Percentiles rank a stretch among this genome's conserved stretches.
These are phyloP conservation scores for Citrus maxima DNA, from an alignment of 345 rosid species.

Conservation along the genomic window DNA sequence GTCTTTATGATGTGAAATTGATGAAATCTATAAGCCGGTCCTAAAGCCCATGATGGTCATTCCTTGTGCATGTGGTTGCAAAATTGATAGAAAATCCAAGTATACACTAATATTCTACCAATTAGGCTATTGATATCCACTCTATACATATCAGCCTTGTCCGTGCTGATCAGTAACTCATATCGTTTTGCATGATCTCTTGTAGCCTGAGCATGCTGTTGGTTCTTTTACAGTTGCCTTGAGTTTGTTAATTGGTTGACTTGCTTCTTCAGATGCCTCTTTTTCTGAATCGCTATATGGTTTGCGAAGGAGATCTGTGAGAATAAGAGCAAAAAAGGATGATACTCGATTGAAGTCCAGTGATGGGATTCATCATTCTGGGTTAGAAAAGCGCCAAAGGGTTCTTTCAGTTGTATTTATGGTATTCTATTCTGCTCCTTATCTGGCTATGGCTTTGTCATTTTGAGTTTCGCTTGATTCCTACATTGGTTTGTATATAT, in stretches of 20 bases:
- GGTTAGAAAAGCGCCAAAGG: constrained; percentile 77
- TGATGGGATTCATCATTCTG: constrained; percentile 60
- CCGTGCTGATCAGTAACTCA: background rate
- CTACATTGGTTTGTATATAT: background rate
- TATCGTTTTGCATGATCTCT: background rate
- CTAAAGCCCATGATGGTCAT: background rate
- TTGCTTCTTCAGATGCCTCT: constrained; percentile 74
- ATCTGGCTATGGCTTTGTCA: constrained; percentile 1
- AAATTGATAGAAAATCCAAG: background rate
- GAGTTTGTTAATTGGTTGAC: background rate
- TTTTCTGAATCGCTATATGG: constrained; percentile 96
- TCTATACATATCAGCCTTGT: background rate
- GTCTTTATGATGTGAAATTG: background rate
- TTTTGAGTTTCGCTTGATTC: background rate
- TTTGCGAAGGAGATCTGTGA: constrained; percentile 81
- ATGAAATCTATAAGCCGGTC: background rate
- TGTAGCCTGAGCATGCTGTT: background rate
- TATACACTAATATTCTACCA: background rate
- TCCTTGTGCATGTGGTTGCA: background rate
- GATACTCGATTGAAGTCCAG: constrained; percentile 31
- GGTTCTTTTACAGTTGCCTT: constrained; percentile 5
- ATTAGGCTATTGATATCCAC: background rate
- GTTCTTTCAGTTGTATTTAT: constrained; percentile 85
- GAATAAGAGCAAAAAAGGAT: constrained; percentile 49
- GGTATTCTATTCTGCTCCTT: constrained; percentile 46